Conservation (phyloP, 1,284 basidiomycete species). For the Polyporus tsugae region DNA sequence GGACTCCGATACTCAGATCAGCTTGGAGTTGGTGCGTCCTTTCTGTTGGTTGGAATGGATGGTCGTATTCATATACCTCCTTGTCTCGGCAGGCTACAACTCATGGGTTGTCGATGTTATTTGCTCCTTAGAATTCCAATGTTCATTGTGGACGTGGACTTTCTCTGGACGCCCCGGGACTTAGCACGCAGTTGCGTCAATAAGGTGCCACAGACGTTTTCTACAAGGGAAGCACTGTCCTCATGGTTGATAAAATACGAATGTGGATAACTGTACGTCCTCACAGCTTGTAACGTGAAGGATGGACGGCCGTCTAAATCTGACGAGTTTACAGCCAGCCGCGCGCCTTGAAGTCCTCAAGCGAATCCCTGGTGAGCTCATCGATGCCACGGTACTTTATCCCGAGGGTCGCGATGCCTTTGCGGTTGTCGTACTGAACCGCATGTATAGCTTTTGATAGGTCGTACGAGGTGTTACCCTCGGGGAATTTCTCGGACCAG, state of each 20-base stretch:
- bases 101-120: no score
- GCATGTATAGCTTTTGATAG: constrained; percentile 42
- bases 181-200: neutral
- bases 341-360: constrained; percentile 47
- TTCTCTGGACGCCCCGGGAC: neutral
- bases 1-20: no score
- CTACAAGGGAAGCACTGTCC: neutral
- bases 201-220: neutral
- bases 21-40: no score
- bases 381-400: constrained; percentile 54
- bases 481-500: constrained; percentile 32
- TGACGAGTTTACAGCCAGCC: constrained; percentile 26
- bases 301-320: neutral
- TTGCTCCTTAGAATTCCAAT: no score
- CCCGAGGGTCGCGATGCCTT: constrained; percentile 53
- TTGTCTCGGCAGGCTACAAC: no score
- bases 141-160: neutral
- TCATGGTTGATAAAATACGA: neutral
- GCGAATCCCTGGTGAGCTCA: constrained; percentile 50
- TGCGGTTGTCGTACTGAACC: constrained; percentile 44
- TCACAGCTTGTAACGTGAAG: neutral
- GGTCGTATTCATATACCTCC: neutral
- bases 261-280: neutral
- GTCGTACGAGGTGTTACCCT: constrained; percentile 34
- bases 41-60: no score